Base-by-base conservation (phyloP, 2,329 filamentous ascomycete species). In the Trichoderma sp. region DNA sequence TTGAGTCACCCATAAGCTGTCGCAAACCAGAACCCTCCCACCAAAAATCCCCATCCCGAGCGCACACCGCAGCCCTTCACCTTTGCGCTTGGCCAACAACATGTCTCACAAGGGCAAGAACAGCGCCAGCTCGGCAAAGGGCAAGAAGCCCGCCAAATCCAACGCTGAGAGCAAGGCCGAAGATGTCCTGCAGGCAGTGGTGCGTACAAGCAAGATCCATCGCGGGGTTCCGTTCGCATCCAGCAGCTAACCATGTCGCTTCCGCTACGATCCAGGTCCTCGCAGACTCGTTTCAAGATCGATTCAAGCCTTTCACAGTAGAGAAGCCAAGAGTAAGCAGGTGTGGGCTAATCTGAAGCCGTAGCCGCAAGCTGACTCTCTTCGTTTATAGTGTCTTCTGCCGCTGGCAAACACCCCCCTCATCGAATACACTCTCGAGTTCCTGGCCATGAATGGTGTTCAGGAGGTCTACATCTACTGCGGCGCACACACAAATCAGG, bases 381-480 rank as follows among this genome's bases (percentile, higher is more conserved):
- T 1, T 18, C 5, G 6, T 1, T n/a, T 43, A 34, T 75, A 96
- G 92, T 98, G 96, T 83, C 90, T 99, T 37, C 85, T 99, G 7
- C 94, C 95, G 13, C 86, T 99, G 70, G 96, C 93, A 70, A 98
- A 98, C 79, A 94, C 91, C 1, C 95, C 96, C 43, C 85, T 99
- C 71, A 97, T 99, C 81, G 96, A 99, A 80, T 98, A 99, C 79
- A 98, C 95, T 4, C 89, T 98, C 75, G 94, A 98, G 77, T 98
- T 97, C 76, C 89, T 99, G 0, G 94, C 94, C 72, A 95, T 95
- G 86, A 94, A 96, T 69, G 94, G 94, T 69, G 94, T 98, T n/a
- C 90, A 96, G 74, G 93, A 97, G 73, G 91, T 98, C 66, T 97
- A 92, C 78, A 87, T 99, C 69, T 98, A 97, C 82, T 95, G 91